Evolutionary conservation across 768 basidiomycete species (phyloP), one percentile per base, ranked within the genome.

Genomic region (Saitozyma podzolica): DNA sequence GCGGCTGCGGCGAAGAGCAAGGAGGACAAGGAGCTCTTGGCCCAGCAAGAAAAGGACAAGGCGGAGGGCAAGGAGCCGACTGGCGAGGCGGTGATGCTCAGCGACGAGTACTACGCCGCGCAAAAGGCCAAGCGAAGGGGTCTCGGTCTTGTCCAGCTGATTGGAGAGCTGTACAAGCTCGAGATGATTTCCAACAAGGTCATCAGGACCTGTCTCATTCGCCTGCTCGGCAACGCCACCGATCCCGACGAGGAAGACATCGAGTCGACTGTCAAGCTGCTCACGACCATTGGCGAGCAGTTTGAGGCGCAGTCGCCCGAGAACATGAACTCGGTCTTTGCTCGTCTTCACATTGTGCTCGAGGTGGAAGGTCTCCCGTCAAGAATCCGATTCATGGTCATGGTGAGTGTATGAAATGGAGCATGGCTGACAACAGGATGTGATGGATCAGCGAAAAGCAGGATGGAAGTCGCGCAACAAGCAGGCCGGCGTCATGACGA

Each of bases 171-270:
- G 58, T 99, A 92, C 88, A 97, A 97, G 82, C 83, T 99, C n/a
- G 90, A 91, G 81, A 96, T 97, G 92, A 83, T 98, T 58, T 93
- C 92, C 53, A 92, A 93, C 82, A 88, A 92, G 69, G 95, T 98
- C 82, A 99, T 98, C 91, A 90, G 93, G 83, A 90, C 92, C 80
- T 99, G 95, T 83, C 88, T 97, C 77, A 92, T 92, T 85, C 93
- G 95, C 82, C 85, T 97, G 11, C 83, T 98, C 11, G 86, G 88
- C 58, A 97, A 99, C 76, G 89, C 95, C 61, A 88, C 92, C 69
- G 90, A 91, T 73, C 96, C 93, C 0, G 93, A 97, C 75, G 95
- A 98, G 81, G 95, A 97, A 82, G 94, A 96, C 75, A 90, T 99
- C 66, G 95, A 98, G 84, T 91, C 89, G 52, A 84, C 96, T 60